phyloP scores from a whole-genome alignment of 345 rosid genomes.

The Eucalyptus tenuipes region DNA sequence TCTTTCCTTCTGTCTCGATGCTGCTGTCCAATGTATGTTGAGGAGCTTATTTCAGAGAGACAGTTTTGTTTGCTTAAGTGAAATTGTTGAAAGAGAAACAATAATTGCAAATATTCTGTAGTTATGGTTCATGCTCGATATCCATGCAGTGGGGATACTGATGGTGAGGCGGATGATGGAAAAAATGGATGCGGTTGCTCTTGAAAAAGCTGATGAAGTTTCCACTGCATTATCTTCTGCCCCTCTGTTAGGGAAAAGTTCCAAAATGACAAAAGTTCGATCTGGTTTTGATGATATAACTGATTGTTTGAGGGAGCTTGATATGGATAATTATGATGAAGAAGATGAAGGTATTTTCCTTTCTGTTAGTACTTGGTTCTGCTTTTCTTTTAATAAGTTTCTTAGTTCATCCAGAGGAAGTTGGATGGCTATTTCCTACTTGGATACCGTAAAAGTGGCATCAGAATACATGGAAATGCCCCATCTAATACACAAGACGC shows the following conservation, averaged over 20 bases:
- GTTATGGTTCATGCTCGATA: neutral
- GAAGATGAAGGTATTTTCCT: slow-evolving; percentile 60
- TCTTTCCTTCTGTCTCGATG: no score
- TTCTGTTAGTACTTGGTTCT: neutral
- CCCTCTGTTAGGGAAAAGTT: slow-evolving; percentile 40
- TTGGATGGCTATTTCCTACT: neutral
- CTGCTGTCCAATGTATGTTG: no score
- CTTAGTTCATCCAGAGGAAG: neutral
- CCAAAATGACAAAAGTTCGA: slow-evolving; percentile 16
- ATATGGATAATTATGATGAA: slow-evolving; percentile 86
- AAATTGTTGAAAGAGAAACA: neutral
- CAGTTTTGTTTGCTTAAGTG: no score
- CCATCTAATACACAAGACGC: neutral
- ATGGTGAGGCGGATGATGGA: slow-evolving; percentile 33
- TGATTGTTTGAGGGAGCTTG: slow-evolving; percentile 63
- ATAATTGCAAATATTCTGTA: neutral
- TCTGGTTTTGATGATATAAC: slow-evolving; percentile 42
- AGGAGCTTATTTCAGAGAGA: no score
- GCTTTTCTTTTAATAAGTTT: neutral
- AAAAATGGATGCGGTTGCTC: slow-evolving; percentile 25
- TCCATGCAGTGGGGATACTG: slow-evolving; percentile 30
- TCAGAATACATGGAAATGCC: neutral
- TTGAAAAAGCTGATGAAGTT: slow-evolving; percentile 24
- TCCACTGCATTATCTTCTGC: slow-evolving; percentile 53
- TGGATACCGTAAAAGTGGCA: neutral